Evolutionary conservation across 2,329 filamentous ascomycete species (phyloP).

Genomic region (Fusarium sp.): DNA sequence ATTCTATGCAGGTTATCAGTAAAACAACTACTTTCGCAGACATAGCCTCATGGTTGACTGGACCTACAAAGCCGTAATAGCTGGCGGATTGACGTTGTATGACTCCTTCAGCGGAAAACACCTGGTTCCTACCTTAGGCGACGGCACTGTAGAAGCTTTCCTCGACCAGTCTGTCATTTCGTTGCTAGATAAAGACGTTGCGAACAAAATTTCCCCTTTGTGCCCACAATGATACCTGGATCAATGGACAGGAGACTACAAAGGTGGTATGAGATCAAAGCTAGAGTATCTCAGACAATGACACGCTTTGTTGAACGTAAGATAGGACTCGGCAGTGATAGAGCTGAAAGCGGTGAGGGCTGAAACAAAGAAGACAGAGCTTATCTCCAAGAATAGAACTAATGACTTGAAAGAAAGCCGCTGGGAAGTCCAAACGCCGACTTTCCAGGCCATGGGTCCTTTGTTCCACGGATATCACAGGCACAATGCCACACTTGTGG

Average conservation of each 20-base stretch:
- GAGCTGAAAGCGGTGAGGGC: no score
- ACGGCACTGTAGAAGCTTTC: no score
- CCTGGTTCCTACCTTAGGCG: no score
- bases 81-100: no score
- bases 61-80: no score
- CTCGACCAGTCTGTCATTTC: no score
- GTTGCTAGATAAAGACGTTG: background rate
- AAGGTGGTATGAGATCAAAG: background rate
- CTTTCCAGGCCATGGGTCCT: background rate
- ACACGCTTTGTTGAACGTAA: background rate
- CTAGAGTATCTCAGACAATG: background rate
- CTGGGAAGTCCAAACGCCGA: background rate
- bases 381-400: background rate
- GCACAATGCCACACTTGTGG: background rate
- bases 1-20: no score
- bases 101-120: no score
- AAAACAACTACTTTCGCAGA: no score
- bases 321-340: no score
- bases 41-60: no score
- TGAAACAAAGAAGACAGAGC: background rate
- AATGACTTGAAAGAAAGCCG: background rate
- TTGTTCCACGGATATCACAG: background rate
- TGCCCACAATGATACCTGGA: background rate
- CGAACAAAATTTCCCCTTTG: background rate
- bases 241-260: background rate